Percentiles rank a stretch among this genome's conserved stretches.
Conservation (phyloP, 805 yeast species). For the Candida insectalens region DNA sequence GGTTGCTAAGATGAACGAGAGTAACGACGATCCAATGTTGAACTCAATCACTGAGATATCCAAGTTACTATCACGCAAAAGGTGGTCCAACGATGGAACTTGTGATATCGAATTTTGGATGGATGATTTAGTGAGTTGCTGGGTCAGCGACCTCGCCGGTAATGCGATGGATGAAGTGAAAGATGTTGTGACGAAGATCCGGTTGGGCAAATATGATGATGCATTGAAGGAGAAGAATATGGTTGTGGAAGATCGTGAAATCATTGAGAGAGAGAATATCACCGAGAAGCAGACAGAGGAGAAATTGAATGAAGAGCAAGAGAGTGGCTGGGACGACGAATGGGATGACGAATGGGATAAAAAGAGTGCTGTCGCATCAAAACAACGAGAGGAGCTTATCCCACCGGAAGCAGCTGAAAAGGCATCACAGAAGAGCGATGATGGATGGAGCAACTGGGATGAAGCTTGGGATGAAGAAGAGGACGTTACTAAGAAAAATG, state of each 20-base stretch:
- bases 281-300: neutral
- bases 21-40: neutral
- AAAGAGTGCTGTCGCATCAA: conserved; percentile 4
- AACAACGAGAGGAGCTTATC: conserved; percentile 1
- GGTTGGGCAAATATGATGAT: conserved; percentile 6
- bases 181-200: conserved; percentile 10
- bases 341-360: conserved; percentile 8
- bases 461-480: conserved; percentile 19
- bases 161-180: conserved; percentile 18
- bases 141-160: conserved; percentile 19
- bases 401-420: conserved; percentile 6
- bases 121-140: conserved; percentile 20
- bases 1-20: conserved; percentile 11
- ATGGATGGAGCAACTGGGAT: conserved; percentile 19
- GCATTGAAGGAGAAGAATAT: neutral
- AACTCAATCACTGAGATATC: conserved; percentile 12
- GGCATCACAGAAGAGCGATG: conserved; percentile 6
- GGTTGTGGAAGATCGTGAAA: neutral
- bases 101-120: conserved; percentile 26
- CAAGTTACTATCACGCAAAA: conserved; percentile 12
- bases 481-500: conserved; percentile 6
- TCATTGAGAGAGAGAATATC: neutral
- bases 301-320: conserved; percentile 1
- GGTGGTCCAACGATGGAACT: conserved; percentile 22
- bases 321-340: conserved; percentile 2